Evolutionary conservation across 1,139 yeast genomes (phyloP).

Genomic region (Taphrina flavorubra): DNA sequence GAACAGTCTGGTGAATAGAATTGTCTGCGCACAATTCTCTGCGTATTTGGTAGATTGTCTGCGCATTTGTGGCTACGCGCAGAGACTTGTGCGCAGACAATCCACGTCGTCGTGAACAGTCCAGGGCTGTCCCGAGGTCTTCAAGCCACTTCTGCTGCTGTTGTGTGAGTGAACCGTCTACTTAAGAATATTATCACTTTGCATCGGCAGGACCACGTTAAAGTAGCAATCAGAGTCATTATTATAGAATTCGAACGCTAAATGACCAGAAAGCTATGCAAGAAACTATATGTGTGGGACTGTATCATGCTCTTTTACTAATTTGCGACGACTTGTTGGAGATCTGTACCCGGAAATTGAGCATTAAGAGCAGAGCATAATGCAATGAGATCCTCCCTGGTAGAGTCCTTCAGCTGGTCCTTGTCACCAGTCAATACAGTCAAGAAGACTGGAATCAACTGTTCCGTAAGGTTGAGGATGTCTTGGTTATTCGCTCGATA

Average conservation of each 20-base stretch:
- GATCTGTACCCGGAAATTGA: constrained; percentile 45
- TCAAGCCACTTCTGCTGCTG: no score
- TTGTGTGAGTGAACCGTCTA: no score
- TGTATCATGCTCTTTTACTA: not conserved
- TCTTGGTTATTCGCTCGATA: constrained; percentile 67
- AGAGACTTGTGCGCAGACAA: no score
- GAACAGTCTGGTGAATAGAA: no score
- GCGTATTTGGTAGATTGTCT: no score
- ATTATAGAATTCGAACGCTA: not conserved
- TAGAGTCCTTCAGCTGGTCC: constrained; percentile 64
- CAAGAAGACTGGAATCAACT: constrained; percentile 70
- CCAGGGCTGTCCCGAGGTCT: no score
- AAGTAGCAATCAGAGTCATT: not conserved
- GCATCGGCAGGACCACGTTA: no score
- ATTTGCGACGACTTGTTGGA: constrained; percentile 17
- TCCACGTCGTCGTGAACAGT: no score
- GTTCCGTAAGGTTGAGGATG: constrained; percentile 65
- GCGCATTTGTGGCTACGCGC: no score
- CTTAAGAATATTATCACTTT: no score
- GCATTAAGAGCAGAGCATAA: constrained; percentile 32
- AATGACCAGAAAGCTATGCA: not conserved
- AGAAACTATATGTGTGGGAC: not conserved
- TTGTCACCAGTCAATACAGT: constrained; percentile 60
- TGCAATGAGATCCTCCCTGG: constrained; percentile 57
- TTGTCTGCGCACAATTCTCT: no score